Base-by-base conservation (phyloP, 768 basidiomycete species). In the Pilatotrama ljubarskyi region DNA sequence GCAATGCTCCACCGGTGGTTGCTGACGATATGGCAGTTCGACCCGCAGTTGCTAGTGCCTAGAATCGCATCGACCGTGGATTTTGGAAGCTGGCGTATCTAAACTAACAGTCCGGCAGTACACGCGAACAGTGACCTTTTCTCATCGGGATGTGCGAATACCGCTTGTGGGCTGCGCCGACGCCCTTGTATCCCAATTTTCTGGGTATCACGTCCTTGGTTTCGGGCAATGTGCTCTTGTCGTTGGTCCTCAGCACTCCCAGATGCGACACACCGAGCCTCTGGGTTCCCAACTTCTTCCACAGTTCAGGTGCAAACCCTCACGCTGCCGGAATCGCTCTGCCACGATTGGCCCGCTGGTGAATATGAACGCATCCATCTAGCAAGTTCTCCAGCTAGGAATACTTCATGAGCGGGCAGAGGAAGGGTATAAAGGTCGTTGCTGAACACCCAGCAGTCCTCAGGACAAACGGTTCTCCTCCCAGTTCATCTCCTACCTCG, bases 341-440 rank as follows among this genome's bases (percentile, higher is more conserved):
- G n/a, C 24, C 10, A 42, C 18, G 55, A 57, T 57, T 57, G 55
- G 55, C 14, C 26, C 8, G n/a, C 5, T 26, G 25, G 25, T 1
- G 8, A 20, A 6, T 9, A 40, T 18, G 20, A 44, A 20, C 18
- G 5, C 20, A 15, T 18, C 15, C 15, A 15, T 51, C 50, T 58
- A 46, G 57, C 29, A 47, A 22, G 46, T 48, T 55, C 53, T 32
- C 29, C 14, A 29, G 35, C 35, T 8, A 44, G 40, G 6, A 18
- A 14, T 26, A 18, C n/a, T 5, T 29, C 5, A 7, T 15, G 14
- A 24, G n/a, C 24, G 22, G 32, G 9, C 10, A 26, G 40, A 40
- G 14, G 15, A 32, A 17, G 32, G 47, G 61, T 63, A 63, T 63
- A 63, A 63, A 63, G n/a, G 18, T 22, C 6, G 32, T 6, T 11